Conservation (phyloP, 352 stramenopile species). For the Thalassiosira oceanica region DNA sequence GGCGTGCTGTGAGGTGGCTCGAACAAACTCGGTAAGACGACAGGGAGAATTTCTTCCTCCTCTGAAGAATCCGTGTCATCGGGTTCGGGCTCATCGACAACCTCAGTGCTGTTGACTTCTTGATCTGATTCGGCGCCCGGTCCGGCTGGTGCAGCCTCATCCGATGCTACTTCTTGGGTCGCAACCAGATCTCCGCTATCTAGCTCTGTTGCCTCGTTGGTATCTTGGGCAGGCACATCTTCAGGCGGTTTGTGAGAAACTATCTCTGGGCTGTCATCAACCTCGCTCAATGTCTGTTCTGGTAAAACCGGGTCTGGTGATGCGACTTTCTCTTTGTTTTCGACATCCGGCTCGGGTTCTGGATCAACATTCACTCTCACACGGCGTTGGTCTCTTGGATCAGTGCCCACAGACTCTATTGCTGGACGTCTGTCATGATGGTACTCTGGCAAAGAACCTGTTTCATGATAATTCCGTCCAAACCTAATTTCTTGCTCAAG, state of each 20-base stretch:
- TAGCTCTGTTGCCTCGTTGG: too few relatives aligned
- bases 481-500: constrained; percentile 49
- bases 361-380: constrained; percentile 1
- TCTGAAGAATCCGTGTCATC: too few relatives aligned
- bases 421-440: constrained; percentile 17
- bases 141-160: too few relatives aligned
- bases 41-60: not conserved
- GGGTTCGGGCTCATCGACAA: too few relatives aligned
- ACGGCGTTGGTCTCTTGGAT: not conserved
- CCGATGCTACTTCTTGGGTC: too few relatives aligned
- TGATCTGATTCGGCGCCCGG: too few relatives aligned
- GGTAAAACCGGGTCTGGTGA: not conserved
- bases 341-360: constrained; percentile 3
- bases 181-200: too few relatives aligned
- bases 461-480: not conserved
- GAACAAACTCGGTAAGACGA: not conserved
- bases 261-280: not conserved
- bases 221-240: too few relatives aligned
- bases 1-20: constrained; percentile 3
- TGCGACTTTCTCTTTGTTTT: constrained; percentile 8
- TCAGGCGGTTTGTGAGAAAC: too few relatives aligned
- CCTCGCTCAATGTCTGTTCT: not conserved
- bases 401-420: not conserved
- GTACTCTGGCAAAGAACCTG: constrained; percentile 12
- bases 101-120: too few relatives aligned